Base-by-base conservation (phyloP, 495 filamentous ascomycete genomes). In the Aspergillus campestris region DNA sequence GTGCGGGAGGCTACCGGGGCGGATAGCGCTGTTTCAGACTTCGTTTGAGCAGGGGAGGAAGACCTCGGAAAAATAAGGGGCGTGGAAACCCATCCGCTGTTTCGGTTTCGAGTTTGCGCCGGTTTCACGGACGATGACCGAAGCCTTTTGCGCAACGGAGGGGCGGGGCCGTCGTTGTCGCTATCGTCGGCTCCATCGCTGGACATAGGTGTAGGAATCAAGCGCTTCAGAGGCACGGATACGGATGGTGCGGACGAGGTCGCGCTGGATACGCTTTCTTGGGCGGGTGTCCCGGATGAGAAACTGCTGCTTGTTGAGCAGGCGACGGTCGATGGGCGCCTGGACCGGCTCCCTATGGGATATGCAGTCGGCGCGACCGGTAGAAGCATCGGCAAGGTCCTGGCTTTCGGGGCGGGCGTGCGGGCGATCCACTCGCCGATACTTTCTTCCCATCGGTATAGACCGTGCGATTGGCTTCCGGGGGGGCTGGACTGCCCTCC, bases 401-500 rank as follows among this genome's bases (percentile, higher is more conserved):
- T 52, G 13, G 44, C 8, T 42, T 63, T 67, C 30, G 45, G 12
- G 28, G 53, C 60, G 6, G 73, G 73, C 11, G 71, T 76, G 31
- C 62, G 65, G 35, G 62, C 66, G 37, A 78, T 66, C 74, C 74
- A 78, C 46, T 78, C 74, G 31, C 67, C 69, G 53, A 78, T 75
- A 34, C 69, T 69, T 44, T 77, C 73, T 51, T 79, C 75, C 74
- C 74, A 79, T 36, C 70, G 67, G 43, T 66, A 79, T 9, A 67
- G 52, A n/a, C 58, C 63, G 12, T 35, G 44, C 29, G 43, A 15
- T 49, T 58, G 42, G 48, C 61, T 31, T 13, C 30, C 30, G 51
- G 52, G 42, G 9, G 49, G 47, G 10, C 42, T 38, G 18, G 24
- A 47, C 12, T 13, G 49, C 31, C 38, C 42, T 7, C 39, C 33